These are phyloP conservation scores for Microbotryum saponariae DNA, from an alignment of 1,284 basidiomycete genomes.

Conservation along the genomic window DNA sequence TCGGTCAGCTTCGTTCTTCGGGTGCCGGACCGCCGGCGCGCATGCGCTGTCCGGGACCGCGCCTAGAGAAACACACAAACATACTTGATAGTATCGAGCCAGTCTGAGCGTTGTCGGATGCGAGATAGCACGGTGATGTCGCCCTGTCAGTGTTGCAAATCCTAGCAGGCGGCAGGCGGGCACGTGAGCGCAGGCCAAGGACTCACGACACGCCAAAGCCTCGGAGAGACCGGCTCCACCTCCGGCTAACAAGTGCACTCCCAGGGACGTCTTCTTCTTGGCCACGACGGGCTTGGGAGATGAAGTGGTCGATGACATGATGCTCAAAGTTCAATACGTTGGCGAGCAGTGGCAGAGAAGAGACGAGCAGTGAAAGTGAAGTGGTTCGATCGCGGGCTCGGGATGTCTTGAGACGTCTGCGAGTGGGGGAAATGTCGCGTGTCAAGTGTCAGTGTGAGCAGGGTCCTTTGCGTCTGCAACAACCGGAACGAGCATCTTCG, in stretches of 20 bases:
- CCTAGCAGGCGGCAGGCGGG: too few species aligned
- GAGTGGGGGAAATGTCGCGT: too few species aligned
- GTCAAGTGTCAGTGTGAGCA: too few species aligned
- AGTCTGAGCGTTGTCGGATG: slow-evolving; percentile 46
- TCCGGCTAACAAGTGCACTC: slow-evolving; percentile 83
- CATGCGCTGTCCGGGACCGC: neutral
- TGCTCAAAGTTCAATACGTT: neutral
- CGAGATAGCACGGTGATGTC: neutral
- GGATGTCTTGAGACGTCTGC: too few species aligned
- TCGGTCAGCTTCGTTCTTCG: neutral
- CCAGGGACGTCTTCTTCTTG: slow-evolving; percentile 52
- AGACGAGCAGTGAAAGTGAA: too few species aligned
- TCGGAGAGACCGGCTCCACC: slow-evolving; percentile 86
- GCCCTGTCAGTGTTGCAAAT: too few species aligned
- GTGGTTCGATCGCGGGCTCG: too few species aligned
- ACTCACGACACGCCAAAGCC: slow-evolving; percentile 50
- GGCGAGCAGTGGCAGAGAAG: too few species aligned
- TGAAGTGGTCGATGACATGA: neutral
- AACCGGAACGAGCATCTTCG: too few species aligned
- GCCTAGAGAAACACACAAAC: neutral
- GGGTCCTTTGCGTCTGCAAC: too few species aligned
- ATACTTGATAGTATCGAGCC: slow-evolving; percentile 88
- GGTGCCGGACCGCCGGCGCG: neutral
- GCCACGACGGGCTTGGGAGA: neutral
- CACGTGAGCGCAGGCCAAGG: neutral